phyloP scores from a whole-genome alignment of 345 rosid genomes.

The Hibiscus syriacus region DNA sequence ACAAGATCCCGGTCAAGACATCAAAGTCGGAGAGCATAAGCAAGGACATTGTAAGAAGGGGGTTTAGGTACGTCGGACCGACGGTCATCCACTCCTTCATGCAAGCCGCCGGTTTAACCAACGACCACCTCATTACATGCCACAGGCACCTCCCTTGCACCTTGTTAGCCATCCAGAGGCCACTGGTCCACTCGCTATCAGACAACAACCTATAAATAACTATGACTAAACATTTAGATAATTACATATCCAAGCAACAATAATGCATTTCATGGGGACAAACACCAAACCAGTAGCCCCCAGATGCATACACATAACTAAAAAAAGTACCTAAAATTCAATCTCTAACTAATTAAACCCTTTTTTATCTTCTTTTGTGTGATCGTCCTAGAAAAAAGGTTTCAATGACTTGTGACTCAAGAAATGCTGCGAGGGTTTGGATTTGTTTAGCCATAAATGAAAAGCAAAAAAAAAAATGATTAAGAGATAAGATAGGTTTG shows the following conservation, averaged over 20 bases:
- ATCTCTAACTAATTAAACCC: constrained; percentile 11
- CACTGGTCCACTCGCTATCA: background rate
- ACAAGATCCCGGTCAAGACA: constrained; percentile 59
- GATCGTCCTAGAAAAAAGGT: constrained; percentile 2
- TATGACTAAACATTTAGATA: background rate
- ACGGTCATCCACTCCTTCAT: constrained; percentile 59
- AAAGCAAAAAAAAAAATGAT: background rate
- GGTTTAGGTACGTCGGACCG: constrained; percentile 57
- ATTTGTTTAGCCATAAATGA: background rate
- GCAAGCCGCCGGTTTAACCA: constrained; percentile 65
- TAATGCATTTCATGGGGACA: background rate
- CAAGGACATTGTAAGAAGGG: constrained; percentile 68
- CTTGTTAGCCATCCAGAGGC: constrained; percentile 14
- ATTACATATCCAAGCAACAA: background rate
- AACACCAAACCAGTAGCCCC: background rate
- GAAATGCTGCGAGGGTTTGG: background rate
- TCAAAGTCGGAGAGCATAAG: constrained; percentile 65
- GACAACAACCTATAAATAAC: background rate
- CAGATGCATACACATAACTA: background rate
- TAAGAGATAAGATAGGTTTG: background rate
- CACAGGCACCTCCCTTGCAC: constrained; percentile 43
- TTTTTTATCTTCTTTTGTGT: background rate
- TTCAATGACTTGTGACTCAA: background rate
- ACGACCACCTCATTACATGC: constrained; percentile 54
- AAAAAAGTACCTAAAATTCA: background rate